Percentiles rank a stretch among this genome's conserved stretches.
Evolutionary conservation across 2,329 filamentous ascomycete species (phyloP).

Genomic region (Paracoccidioides lutzii): DNA sequence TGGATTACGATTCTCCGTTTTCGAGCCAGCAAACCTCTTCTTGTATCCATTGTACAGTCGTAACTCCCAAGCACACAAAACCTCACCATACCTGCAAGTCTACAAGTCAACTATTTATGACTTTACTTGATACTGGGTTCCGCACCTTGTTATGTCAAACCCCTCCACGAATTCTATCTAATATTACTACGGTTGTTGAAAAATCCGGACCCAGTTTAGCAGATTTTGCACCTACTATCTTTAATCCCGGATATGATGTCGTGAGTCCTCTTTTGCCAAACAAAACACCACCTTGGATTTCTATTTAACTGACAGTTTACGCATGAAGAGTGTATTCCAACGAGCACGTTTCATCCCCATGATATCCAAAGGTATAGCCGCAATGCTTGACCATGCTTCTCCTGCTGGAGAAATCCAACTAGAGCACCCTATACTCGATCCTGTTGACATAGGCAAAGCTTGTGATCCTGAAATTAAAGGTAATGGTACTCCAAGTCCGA

Average conservation of each 20-base stretch:
- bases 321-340: constrained; percentile 24
- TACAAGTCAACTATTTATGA: constrained; percentile 2
- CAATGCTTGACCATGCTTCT: constrained; percentile 17
- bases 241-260: constrained; percentile 20
- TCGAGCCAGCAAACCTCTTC: constrained; percentile 9
- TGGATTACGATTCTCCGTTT: constrained; percentile 10
- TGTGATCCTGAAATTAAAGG: neutral
- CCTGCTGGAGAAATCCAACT: constrained; percentile 8
- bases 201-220: constrained; percentile 12
- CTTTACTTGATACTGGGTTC: constrained; percentile 19
- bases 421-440: constrained; percentile 5
- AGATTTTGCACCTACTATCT: constrained; percentile 19
- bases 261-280: constrained; percentile 12
- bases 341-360: constrained; percentile 23
- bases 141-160: constrained; percentile 11
- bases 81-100: neutral
- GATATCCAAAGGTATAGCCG: constrained; percentile 23
- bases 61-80: neutral
- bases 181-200: constrained; percentile 2
- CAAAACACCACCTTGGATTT: neutral
- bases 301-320: neutral
- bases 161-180: neutral
- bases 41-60: neutral
- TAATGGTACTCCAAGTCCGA: neutral
- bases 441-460: constrained; percentile 3